phyloP scores from a whole-genome alignment of 225 moss, liverwort and hornwort species.

The Straminergon stramineum region DNA sequence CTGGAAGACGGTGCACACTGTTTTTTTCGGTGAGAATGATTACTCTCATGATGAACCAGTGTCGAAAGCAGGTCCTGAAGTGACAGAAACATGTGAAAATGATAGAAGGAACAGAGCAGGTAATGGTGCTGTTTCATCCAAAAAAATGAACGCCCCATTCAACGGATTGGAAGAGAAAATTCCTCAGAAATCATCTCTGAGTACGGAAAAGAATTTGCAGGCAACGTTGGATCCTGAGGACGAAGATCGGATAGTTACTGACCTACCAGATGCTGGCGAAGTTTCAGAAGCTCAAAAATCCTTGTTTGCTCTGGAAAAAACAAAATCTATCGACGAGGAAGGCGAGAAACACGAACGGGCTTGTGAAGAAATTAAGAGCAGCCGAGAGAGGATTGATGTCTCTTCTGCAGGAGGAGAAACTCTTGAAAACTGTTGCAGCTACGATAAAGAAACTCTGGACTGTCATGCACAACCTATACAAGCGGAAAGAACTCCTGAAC shows the following conservation, averaged over 20 bases:
- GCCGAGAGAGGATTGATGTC: conserved; percentile 7
- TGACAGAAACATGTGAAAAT: conserved; percentile 4
- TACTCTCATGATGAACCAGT: conserved; percentile 35
- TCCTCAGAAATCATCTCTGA: background rate
- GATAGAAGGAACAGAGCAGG: conserved; percentile 7
- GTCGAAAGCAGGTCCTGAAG: conserved; percentile 5
- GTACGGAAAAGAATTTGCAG: conserved; percentile 1
- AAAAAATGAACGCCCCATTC: background rate
- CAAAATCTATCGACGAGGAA: background rate
- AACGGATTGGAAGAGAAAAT: conserved; percentile 3
- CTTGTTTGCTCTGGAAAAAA: background rate
- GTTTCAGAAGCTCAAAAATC: conserved; percentile 1
- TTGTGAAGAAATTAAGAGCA: conserved; percentile 15
- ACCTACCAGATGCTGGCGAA: conserved; percentile 15
- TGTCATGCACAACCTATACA: conserved; percentile 2
- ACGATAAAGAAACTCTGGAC: conserved; percentile 12
- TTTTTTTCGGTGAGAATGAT: conserved; percentile 55
- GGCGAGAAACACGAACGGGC: background rate
- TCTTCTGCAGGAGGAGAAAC: conserved; percentile 2
- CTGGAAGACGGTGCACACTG: conserved; percentile 68
- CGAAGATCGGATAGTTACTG: conserved; percentile 21
- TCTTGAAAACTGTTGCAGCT: background rate
- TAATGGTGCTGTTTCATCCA: background rate
- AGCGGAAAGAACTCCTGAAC: conserved; percentile 6
- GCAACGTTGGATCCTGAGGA: background rate